Percentiles rank a stretch among this genome's conserved stretches.
Evolutionary conservation across 2,329 filamentous ascomycete genomes (phyloP).

Genomic region (Botrytis deweyae): DNA sequence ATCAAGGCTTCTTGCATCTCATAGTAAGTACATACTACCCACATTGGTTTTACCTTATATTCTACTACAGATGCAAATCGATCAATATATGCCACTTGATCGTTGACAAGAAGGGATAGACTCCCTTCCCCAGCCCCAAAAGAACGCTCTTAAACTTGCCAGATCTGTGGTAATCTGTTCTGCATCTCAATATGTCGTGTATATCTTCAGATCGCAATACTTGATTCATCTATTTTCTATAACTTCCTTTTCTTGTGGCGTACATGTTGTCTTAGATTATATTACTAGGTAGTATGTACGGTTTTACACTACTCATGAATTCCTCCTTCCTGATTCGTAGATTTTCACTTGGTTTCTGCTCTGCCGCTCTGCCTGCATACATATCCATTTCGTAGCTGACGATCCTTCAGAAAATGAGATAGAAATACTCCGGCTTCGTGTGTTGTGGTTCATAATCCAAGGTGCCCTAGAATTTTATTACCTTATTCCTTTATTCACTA

Average conservation of each 20-base stretch:
- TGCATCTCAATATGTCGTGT: background rate
- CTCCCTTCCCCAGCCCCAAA: background rate
- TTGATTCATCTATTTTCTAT: background rate
- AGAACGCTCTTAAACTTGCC: background rate
- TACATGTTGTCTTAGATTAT: slow-evolving; percentile 15
- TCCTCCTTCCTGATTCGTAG: slow-evolving; percentile 19
- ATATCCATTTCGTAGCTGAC: slow-evolving; percentile 5
- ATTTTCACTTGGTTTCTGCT: slow-evolving; percentile 11
- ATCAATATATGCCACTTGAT: slow-evolving; percentile 16
- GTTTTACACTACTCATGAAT: background rate
- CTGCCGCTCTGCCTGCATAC: slow-evolving; percentile 17
- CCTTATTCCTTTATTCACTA: background rate
- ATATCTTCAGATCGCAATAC: slow-evolving; percentile 5
- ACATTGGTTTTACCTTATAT: background rate
- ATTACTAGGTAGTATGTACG: slow-evolving; percentile 2
- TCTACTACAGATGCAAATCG: background rate
- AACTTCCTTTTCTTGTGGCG: slow-evolving; percentile 11
- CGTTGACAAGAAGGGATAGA: background rate
- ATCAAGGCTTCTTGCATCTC: background rate
- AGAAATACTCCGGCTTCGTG: slow-evolving; percentile 3
- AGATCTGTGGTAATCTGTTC: background rate
- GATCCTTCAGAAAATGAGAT: slow-evolving; percentile 13
- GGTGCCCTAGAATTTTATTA: background rate
- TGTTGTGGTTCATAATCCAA: background rate
- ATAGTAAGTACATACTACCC: background rate